Evolutionary conservation across 257 asterid genomes (phyloP), one percentile per base, ranked within the genome.

Genomic region (Plectranthus barbatus): DNA sequence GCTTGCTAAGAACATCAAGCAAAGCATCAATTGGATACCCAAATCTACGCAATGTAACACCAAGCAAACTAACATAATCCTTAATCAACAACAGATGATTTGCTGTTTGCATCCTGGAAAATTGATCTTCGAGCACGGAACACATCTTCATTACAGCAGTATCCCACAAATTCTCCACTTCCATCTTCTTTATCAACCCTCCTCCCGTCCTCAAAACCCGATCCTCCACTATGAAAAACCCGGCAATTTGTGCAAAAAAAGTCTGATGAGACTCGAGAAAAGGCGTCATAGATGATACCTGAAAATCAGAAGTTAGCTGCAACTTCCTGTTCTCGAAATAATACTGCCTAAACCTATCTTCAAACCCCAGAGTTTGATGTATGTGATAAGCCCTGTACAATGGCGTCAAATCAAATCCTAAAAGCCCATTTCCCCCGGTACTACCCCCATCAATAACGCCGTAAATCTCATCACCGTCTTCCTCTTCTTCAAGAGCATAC

Each of bases 31-130:
- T 84, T 0, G 96, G 95, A 65, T 89, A 92, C 33, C 99, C 97
- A 60, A 81, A 92, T 62, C 93, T 78, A 58, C 95, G 90, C 81
- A 92, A 73, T 0, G 99, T 87, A 29, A 90, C 94, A 48, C 99
- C 97, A 53, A 92, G 95, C 83, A 92, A 80, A 71, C 96, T 92
- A 61, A 92, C 97, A 40, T 92, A 92, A 78, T 92, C 99, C 80
- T 92, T 92, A 21, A 92, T 90, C 83, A 92, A 79, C 76, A 92
- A 75, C 88, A 92, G 78, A 79, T 92, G 99, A 77, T 86, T 92
- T 0, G 99, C 99, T 8, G 99, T 92, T 60, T 92, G 95, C 99
- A 92, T 92, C 75, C 96, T 85, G 21, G 99, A 92, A 69, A 92
- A 92, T 24, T 92, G 99, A 78, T 92, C 99, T 81, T 92, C 97